These are phyloP conservation scores for Avena sativa DNA, from an alignment of 176 grass and related monocot genomes.

Conservation along the genomic window DNA sequence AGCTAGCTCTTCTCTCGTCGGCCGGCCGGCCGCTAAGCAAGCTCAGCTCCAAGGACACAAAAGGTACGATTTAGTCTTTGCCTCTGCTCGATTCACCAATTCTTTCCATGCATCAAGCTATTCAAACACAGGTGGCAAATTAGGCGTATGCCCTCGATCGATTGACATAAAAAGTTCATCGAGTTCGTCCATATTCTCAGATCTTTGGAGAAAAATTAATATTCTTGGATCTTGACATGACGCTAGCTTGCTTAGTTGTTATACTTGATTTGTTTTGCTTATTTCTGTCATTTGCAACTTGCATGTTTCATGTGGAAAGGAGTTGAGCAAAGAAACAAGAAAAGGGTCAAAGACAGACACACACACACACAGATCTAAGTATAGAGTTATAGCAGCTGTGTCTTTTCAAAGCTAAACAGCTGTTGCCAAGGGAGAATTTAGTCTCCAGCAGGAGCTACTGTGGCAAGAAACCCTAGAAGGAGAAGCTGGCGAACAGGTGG, in stretches of 20 bases:
- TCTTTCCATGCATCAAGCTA: not conserved
- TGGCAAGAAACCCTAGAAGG: conserved; percentile 43
- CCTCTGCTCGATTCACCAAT: not conserved
- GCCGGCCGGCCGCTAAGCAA: conserved; percentile 1
- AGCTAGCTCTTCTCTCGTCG: not conserved
- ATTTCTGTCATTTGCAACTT: conserved; percentile 3
- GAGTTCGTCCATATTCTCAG: not conserved
- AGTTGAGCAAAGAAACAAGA: conserved; percentile 37
- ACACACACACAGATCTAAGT: not conserved
- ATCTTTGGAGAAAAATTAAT: conserved; percentile 11
- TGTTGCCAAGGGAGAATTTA: not conserved
- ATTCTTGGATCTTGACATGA: not conserved
- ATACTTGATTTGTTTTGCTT: not conserved
- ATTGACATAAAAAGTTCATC: not conserved
- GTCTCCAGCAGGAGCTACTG: not conserved
- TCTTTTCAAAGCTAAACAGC: not conserved
- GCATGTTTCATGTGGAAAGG: conserved; percentile 20
- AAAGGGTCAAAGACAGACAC: conserved; percentile 1
- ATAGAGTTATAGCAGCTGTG: not conserved
- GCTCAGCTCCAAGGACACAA: not conserved
- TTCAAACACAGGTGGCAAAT: not conserved
- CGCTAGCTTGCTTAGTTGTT: not conserved
- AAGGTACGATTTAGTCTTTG: conserved; percentile 25
- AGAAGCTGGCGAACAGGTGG: conserved; percentile 80
- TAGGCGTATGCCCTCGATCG: not conserved